Base-by-base conservation (phyloP, 2,329 filamentous ascomycete genomes). In the Shiraia sp. region DNA sequence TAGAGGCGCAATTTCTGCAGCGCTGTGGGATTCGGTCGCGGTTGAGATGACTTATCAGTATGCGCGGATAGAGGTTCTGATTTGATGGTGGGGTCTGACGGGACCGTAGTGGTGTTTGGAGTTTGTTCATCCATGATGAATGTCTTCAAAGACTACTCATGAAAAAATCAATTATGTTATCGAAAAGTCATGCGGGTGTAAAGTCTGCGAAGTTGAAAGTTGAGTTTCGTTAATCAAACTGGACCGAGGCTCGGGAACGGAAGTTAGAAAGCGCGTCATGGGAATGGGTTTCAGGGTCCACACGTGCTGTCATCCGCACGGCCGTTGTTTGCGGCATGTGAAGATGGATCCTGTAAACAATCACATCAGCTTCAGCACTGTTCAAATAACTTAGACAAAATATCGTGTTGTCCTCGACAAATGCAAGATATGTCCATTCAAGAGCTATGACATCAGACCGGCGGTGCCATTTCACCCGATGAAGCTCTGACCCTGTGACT, bases 101-200 rank as follows among this genome's bases (percentile, higher is more conserved):
- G 55, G 22, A 59, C 56, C 12, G 64, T 60, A 14, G 55, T 61
- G 4, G 45, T 50, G 10, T 42, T 31, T 4, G 53, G 50, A 17
- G 53, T 52, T 9, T 49, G 39, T 35, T 55, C 51, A 2, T 47
- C 51, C 53, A 59, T 61, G 6, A 17, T 36, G 23, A 16, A 27
- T 17, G 9, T 16, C 26, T 3, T 6, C 31, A 22, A 4, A 12
- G 13, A 12, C n/a, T 12, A 12, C 10, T 10, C 12, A 22, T 22
- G 19, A 22, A 22, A 4, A 22, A 22, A 22, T 22, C 19, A 16
- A 15, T 13, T 27, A 23, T 19, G 31, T 23, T 41, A 35, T 41
- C 19, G 31, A 8, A 5, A 17, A 24, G n/a, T 23, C 24, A 40
- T 36, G 12, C 15, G 6, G 28, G 33, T 19, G 6, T 24, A 9